Base-by-base conservation (phyloP, 495 filamentous ascomycete species). In the Daldinia decipiens region DNA sequence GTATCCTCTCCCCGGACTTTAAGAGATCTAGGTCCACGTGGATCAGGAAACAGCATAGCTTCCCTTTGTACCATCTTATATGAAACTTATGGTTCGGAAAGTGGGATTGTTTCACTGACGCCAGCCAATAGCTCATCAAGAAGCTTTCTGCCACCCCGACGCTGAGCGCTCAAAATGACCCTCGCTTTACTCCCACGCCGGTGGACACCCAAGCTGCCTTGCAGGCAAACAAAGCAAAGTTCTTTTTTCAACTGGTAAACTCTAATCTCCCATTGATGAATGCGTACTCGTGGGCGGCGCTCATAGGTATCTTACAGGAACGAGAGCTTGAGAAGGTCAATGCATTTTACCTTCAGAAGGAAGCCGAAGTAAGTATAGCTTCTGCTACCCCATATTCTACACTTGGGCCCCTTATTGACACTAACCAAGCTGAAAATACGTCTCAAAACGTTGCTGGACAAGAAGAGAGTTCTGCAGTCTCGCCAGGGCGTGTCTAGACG, bases 321-420 rank as follows among this genome's bases (percentile, higher is more conserved):
- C 89, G 95, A 71, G 95, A 99, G 77, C 87, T 98, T 66, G 95
- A 99, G 80, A 98, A 97, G 82, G 96, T 99, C 83, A 98, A 99
- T 81, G 89, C 89, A 2, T 98, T 98, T 79, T 99, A 99, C 77
- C 81, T 98, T 17, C 95, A 98, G 80, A 99, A 99, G 76, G 96
- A 99, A 81, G 95, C 93, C 31, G 95, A 99, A 88, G 95, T 97
- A 79, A 56, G 87, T 81, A 39, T 55, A 61, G 31, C 15, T 32
- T 34, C 40, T 45, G 17, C 4, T 26, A 45, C 15, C 3, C 11
- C 59, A n/a, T 13, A 36, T 31, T 17, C 51, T 54, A 5, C 13
- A 11, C 40, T 17, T 43, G 27, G 15, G 15, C 13, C 17, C 17
- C n/a, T 45, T 65, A 53, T 40, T 75, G 26, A 77, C 68, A n/a